These are phyloP conservation scores for Trichoderma sp. DNA, from an alignment of 2,329 filamentous ascomycete species.

Conservation along the genomic window DNA sequence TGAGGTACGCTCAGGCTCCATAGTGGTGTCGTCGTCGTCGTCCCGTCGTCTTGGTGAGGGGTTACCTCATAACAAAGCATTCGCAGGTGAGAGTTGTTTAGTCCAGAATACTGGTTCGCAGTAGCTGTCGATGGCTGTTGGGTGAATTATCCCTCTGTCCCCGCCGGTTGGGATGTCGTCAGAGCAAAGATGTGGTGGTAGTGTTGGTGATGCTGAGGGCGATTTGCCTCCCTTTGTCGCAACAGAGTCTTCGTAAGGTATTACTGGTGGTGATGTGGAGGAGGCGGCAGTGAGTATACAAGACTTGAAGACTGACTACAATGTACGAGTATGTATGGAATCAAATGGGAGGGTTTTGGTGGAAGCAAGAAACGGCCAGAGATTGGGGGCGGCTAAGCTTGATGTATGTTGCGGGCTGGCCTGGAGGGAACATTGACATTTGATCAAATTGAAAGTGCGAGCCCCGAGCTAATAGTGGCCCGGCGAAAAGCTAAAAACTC, in stretches of 20 bases:
- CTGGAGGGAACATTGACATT: background rate
- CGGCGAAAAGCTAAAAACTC: background rate
- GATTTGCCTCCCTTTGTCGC: background rate
- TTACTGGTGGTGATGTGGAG: background rate
- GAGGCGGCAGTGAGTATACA: background rate
- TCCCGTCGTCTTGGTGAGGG: constrained; percentile 4
- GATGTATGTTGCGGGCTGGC: background rate
- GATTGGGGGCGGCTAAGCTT: background rate
- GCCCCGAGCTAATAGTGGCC: background rate
- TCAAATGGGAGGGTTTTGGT: background rate
- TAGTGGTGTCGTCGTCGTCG: constrained; percentile 2
- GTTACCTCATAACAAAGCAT: constrained; percentile 10
- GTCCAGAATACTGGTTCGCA: background rate
- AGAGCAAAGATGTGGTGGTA: background rate
- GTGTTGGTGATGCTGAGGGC: background rate
- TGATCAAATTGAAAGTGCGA: background rate
- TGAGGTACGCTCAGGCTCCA: background rate
- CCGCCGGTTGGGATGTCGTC: background rate
- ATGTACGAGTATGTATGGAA: background rate
- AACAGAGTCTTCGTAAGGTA: background rate
- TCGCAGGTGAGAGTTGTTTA: background rate
- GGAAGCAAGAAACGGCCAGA: background rate
- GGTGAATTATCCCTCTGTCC: background rate
- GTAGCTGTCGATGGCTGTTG: background rate
- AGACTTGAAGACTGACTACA: background rate